phyloP scores from a whole-genome alignment of 176 grass and related monocot genomes.

The Triticum urartu region DNA sequence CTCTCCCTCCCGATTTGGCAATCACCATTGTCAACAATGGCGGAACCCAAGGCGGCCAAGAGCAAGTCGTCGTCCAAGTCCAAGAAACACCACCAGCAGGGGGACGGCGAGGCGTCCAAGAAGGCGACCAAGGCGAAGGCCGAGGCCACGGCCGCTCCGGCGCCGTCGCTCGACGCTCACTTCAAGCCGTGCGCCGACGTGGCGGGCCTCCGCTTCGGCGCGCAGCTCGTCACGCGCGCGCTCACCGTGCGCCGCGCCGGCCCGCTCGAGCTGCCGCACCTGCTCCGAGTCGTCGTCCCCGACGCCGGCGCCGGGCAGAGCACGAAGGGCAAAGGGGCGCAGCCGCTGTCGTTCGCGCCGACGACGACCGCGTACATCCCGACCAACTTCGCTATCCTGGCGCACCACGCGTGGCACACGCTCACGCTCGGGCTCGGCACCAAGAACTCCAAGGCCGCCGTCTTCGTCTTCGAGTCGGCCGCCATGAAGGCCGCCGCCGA shows the following conservation, averaged over 20 bases:
- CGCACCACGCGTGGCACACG: slow-evolving; percentile 94
- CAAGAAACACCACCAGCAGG: slow-evolving; percentile 15
- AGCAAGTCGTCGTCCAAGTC: slow-evolving; percentile 47
- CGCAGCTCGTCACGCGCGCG: slow-evolving; percentile 77
- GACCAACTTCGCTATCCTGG: slow-evolving; percentile 95
- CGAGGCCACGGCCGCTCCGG: neutral
- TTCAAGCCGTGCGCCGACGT: slow-evolving; percentile 78
- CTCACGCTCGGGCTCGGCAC: slow-evolving; percentile 90
- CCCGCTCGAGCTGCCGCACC: slow-evolving; percentile 83
- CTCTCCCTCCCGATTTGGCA: neutral
- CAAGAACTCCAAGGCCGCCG: slow-evolving; percentile 78
- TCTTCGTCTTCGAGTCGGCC: slow-evolving; percentile 90
- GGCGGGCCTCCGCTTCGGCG: slow-evolving; percentile 83
- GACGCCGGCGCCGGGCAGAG: neutral
- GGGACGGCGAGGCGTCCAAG: slow-evolving; percentile 23
- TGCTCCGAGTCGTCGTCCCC: slow-evolving; percentile 63
- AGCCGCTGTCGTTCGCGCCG: slow-evolving; percentile 62
- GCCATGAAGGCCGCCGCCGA: slow-evolving; percentile 72
- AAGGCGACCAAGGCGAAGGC: slow-evolving; percentile 14
- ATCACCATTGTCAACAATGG: slow-evolving; percentile 30
- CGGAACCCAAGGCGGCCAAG: slow-evolving; percentile 40
- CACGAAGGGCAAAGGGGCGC: neutral
- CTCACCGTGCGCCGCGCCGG: slow-evolving; percentile 81
- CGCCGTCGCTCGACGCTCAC: slow-evolving; percentile 49
- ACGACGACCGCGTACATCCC: slow-evolving; percentile 81